These are phyloP conservation scores for Aspergillus versicolor DNA, from an alignment of 2,329 filamentous ascomycete species.

Conservation along the genomic window DNA sequence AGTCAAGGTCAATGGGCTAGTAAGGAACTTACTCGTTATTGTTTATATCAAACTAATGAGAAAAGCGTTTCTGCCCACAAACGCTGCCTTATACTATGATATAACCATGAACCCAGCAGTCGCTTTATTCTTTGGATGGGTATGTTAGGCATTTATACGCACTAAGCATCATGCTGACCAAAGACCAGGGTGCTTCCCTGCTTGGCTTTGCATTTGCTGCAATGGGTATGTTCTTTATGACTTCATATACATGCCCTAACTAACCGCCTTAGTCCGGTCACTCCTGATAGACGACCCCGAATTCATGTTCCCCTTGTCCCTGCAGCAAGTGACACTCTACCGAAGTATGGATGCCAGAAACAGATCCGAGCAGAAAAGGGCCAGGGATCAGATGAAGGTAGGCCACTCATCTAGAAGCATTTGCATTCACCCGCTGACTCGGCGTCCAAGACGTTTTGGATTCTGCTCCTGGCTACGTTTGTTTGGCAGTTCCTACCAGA, in stretches of 20 bases:
- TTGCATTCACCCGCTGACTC: background rate
- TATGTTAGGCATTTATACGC: slow-evolving; percentile 52
- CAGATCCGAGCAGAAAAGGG: slow-evolving; percentile 46
- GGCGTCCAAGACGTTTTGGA: slow-evolving; percentile 46
- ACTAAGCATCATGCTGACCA: slow-evolving; percentile 37
- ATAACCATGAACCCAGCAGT: slow-evolving; percentile 53
- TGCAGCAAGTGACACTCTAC: slow-evolving; percentile 59
- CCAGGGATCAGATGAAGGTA: slow-evolving; percentile 55
- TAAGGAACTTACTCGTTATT: slow-evolving; percentile 41
- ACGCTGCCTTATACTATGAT: slow-evolving; percentile 60
- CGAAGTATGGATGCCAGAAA: slow-evolving; percentile 53
- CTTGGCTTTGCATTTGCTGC: background rate
- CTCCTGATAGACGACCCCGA: slow-evolving; percentile 60
- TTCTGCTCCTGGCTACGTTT: slow-evolving; percentile 52
- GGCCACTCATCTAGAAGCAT: too few relatives aligned
- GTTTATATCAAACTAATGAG: slow-evolving; percentile 54
- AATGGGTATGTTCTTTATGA: background rate
- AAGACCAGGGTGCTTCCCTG: background rate
- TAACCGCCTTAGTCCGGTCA: slow-evolving; percentile 44
- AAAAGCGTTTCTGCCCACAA: slow-evolving; percentile 53
- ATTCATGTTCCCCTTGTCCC: slow-evolving; percentile 54
- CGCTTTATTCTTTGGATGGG: slow-evolving; percentile 59
- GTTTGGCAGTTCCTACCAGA: slow-evolving; percentile 64
- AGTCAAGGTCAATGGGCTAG: slow-evolving; percentile 2
- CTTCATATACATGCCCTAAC: background rate